Evolutionary conservation across 352 stramenopile species (phyloP), one percentile per base, ranked within the genome.

Genomic region (Phytophthora tentaculata): DNA sequence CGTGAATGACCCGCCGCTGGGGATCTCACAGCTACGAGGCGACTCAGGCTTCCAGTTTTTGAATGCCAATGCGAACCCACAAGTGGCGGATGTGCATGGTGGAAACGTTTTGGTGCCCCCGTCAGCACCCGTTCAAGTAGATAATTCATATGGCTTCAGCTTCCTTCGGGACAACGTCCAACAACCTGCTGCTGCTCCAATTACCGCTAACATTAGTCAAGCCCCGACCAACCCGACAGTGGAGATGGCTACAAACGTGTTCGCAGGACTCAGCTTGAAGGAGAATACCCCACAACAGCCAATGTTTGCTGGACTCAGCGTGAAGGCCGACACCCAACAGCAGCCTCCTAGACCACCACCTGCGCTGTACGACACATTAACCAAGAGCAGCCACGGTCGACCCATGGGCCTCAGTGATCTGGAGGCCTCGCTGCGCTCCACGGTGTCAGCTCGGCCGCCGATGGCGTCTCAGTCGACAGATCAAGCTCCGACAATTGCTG

Each of bases 241-340:
- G 24, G 62, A 76, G 13, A 56, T 63, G 23, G 26, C 71, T 4
- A 76, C 67, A 8, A 74, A 81, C 1, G 83, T 91, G 20, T 91
- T 91, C 58, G 76, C 79, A 16, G 83, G 83, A 10, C 69, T 91
- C 41, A 87, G 56, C 48, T 22, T 91, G 3, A 80, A 81, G 23
- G 60, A 74, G 12, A 56, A 65, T 17, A 66, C 29, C 10, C 49
- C 64, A 17, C 56, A 56, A 41, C 56, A 64, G 47, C 56, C 29
- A 22, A 64, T 90, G n/a, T 91, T 91, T 56, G 76, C 79, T 32
- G 83, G 83, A 3, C 69, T 91, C 24, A 87, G 56, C 44, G 16
- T 91, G 3, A 80, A 81, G 23, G 56, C 73, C 10, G 59, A 69
- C 10, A 68, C 23, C 12, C 51, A 49, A 20, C 62, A 67, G 44